Conservation (phyloP, 306 rosid species). For the Lathyrus oleraceus region DNA sequence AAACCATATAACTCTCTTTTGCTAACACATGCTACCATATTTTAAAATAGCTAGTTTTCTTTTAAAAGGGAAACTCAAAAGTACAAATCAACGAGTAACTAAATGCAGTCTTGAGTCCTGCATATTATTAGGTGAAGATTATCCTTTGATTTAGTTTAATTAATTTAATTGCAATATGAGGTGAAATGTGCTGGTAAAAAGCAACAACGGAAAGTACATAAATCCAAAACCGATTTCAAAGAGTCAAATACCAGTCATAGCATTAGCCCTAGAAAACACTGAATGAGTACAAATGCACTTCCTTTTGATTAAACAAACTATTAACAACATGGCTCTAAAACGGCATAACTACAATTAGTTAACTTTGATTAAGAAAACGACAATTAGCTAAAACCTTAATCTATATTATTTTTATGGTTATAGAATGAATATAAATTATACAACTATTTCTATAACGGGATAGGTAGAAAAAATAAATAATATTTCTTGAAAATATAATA, state of each 20-base stretch:
- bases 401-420: background rate
- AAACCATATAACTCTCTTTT: too few species aligned
- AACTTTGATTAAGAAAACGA: background rate
- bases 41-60: too few species aligned
- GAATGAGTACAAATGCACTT: slow-evolving; percentile 20
- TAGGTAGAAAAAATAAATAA: slow-evolving; percentile 29
- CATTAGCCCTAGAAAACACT: slow-evolving; percentile 34
- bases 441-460: slow-evolving; percentile 22
- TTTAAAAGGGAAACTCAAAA: background rate
- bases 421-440: background rate
- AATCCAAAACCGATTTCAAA: slow-evolving; percentile 26
- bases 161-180: slow-evolving; percentile 10
- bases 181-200: slow-evolving; percentile 27
- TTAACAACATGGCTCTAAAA: background rate
- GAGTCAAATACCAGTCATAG: background rate
- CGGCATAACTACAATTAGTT: background rate
- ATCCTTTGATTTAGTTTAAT: slow-evolving; percentile 8
- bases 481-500: slow-evolving; percentile 36
- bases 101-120: slow-evolving; percentile 28
- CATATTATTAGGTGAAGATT: slow-evolving; percentile 27
- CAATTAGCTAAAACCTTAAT: background rate
- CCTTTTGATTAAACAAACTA: too few species aligned
- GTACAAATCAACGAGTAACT: slow-evolving; percentile 26
- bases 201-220: slow-evolving; percentile 13
- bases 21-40: too few species aligned